Evolutionary conservation across 75 land plant species (phyloP).

Genomic region (Ceratopteris richardii): DNA sequence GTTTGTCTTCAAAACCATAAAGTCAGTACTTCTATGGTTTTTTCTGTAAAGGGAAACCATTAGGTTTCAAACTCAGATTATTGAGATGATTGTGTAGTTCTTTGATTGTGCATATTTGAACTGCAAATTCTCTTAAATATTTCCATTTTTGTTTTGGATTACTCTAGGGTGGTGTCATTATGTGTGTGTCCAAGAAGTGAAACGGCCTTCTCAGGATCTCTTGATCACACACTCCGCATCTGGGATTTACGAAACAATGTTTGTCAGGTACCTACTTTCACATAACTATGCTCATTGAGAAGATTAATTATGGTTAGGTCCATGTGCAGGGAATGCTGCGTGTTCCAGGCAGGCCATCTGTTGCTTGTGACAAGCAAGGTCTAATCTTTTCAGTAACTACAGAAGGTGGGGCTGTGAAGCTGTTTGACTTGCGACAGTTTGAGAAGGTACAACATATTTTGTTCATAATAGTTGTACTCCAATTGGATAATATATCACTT

Average conservation of each 20-base stretch:
- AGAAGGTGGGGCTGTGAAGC: slow-evolving; percentile 60
- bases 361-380: slow-evolving; percentile 81
- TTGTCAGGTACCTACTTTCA: slow-evolving; percentile 47
- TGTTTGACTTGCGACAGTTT: slow-evolving; percentile 77
- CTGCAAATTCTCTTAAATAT: too few relatives aligned
- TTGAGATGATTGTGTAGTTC: too few relatives aligned
- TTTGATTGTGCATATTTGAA: not conserved
- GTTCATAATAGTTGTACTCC: too few relatives aligned
- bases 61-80: too few relatives aligned
- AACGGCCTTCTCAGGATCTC: slow-evolving; percentile 74
- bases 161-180: slow-evolving; percentile 68
- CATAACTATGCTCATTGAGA: too few relatives aligned
- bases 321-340: slow-evolving; percentile 56
- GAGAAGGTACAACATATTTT: slow-evolving; percentile 47
- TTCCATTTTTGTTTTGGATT: too few relatives aligned
- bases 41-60: too few relatives aligned
- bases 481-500: too few relatives aligned
- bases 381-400: slow-evolving; percentile 76
- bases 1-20: too few relatives aligned
- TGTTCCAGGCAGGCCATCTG: slow-evolving; percentile 77
- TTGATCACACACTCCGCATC: slow-evolving; percentile 74
- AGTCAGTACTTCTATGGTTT: too few relatives aligned
- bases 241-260: slow-evolving; percentile 84
- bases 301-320: not conserved
- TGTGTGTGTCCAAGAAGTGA: slow-evolving; percentile 64